These are phyloP conservation scores for Nelumbo lutea DNA, from an alignment of 164 flowering plant genomes.

Conservation along the genomic window DNA sequence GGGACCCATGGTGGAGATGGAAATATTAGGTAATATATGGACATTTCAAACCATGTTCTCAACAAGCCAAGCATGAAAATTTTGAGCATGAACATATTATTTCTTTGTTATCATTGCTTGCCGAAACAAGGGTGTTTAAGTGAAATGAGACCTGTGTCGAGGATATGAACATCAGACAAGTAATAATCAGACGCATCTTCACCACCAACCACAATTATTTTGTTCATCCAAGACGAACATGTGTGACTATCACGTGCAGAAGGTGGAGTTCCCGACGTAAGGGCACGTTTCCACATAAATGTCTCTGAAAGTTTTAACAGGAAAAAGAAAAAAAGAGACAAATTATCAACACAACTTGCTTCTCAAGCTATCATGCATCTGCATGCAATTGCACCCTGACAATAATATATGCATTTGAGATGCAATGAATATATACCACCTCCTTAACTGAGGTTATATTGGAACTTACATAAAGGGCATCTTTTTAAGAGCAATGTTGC, in stretches of 20 bases:
- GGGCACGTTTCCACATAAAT: conserved; percentile 67
- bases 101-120: background rate
- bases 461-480: no score
- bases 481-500: no score
- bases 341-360: background rate
- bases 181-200: conserved; percentile 85
- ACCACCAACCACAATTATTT: conserved; percentile 82
- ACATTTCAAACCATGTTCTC: background rate
- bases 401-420: no score
- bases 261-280: conserved; percentile 76
- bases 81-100: background rate
- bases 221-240: conserved; percentile 85
- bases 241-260: conserved; percentile 92
- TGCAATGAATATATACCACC: no score
- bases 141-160: conserved; percentile 60
- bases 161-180: conserved; percentile 83
- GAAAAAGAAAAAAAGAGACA: background rate
- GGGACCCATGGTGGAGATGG: no score
- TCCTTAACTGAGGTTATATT: no score
- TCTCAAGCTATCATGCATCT: background rate
- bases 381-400: no score
- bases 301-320: conserved; percentile 46
- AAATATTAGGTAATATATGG: background rate
- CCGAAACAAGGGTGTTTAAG: background rate
- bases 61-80: background rate